These are phyloP conservation scores for Leptographium lundbergii DNA, from an alignment of 2,329 filamentous ascomycete species.

Conservation along the genomic window DNA sequence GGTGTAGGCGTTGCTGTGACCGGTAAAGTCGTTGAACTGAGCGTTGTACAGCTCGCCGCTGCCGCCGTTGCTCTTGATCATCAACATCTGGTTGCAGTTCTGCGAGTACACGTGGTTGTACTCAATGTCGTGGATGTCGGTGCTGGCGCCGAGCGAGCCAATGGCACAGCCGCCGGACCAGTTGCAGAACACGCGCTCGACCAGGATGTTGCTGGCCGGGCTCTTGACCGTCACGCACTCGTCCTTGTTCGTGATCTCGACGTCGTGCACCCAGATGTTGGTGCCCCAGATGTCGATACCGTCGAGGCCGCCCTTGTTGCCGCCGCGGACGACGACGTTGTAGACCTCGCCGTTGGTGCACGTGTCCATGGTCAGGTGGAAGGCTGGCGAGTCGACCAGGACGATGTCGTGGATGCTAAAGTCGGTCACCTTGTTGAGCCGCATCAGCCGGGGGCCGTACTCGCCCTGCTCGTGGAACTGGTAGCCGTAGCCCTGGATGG, in stretches of 20 bases:
- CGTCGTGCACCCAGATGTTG: constrained; percentile 46
- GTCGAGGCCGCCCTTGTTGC: constrained; percentile 37
- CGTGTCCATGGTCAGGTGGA: constrained; percentile 16
- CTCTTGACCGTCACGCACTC: constrained; percentile 28
- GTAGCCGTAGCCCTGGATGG: constrained; percentile 37
- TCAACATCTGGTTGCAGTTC: constrained; percentile 48
- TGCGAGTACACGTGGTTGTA: constrained; percentile 47
- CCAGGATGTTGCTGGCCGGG: constrained; percentile 38
- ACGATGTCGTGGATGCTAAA: constrained; percentile 36
- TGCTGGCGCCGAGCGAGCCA: constrained; percentile 37
- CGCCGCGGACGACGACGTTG: constrained; percentile 39
- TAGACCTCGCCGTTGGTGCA: constrained; percentile 38
- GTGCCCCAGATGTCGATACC: constrained; percentile 41
- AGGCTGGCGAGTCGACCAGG: constrained; percentile 27
- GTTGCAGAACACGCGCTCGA: constrained; percentile 50
- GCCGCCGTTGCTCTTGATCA: constrained; percentile 50
- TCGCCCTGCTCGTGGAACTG: constrained; percentile 24
- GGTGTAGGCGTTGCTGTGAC: constrained; percentile 45
- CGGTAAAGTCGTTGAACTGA: constrained; percentile 45
- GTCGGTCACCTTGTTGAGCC: constrained; percentile 28
- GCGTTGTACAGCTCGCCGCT: constrained; percentile 37
- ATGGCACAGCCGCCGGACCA: constrained; percentile 44
- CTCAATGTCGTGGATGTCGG: constrained; percentile 23
- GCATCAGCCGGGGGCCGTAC: constrained; percentile 30
- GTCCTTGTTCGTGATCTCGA: constrained; percentile 50